Evolutionary conservation across 805 yeast species (phyloP).

Genomic region (Ogataea polymorpha): DNA sequence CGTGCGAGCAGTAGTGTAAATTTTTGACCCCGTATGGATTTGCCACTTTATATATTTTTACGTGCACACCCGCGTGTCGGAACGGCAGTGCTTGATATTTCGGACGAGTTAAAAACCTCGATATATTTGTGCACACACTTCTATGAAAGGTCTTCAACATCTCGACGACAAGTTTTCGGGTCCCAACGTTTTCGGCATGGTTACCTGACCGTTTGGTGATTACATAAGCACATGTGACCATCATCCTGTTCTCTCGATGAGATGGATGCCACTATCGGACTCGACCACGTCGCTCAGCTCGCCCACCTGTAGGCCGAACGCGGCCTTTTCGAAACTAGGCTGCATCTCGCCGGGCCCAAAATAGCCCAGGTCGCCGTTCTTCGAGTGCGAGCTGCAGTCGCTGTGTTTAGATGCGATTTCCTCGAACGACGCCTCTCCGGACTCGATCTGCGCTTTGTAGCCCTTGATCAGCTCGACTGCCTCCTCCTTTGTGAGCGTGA

Average conservation of each 20-base stretch:
- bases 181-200: not conserved
- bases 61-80: constrained; percentile 1
- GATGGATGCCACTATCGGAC: constrained; percentile 86
- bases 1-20: constrained; percentile 13
- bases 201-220: not conserved
- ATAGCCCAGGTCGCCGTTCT: constrained; percentile 89
- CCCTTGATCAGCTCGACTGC: constrained; percentile 63
- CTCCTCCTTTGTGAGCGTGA: constrained; percentile 79
- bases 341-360: constrained; percentile 94
- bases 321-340: constrained; percentile 86
- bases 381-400: constrained; percentile 82
- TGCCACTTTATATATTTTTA: constrained; percentile 7
- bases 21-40: constrained; percentile 2
- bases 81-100: constrained; percentile 3
- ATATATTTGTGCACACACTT: not conserved
- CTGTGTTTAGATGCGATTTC: constrained; percentile 79
- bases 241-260: constrained; percentile 80
- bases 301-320: constrained; percentile 77
- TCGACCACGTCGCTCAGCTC: constrained; percentile 82
- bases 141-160: not conserved
- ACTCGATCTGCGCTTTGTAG: constrained; percentile 54
- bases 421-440: constrained; percentile 63
- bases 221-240: not conserved
- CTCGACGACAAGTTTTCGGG: not conserved
- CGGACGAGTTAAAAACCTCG: not conserved